Conservation (phyloP, 306 rosid species). For the Quillaja saponaria region DNA sequence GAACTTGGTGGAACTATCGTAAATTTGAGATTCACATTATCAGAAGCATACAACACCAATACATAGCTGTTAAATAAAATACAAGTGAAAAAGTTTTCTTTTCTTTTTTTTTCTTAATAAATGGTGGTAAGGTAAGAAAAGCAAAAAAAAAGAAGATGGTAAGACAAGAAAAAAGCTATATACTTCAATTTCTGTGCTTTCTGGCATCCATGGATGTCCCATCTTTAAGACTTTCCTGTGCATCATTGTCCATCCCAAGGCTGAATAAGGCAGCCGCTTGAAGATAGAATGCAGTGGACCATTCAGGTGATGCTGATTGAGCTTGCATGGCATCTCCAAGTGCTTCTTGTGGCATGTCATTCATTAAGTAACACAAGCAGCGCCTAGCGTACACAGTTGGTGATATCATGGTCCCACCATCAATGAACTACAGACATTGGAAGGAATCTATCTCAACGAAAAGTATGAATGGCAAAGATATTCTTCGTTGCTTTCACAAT, state of each 20-base stretch:
- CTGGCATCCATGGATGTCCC: slow-evolving; percentile 79
- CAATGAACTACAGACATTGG: slow-evolving; percentile 63
- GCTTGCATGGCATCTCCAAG: slow-evolving; percentile 99
- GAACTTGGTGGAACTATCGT: no score
- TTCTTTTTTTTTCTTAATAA: slow-evolving; percentile 15
- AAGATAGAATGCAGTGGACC: slow-evolving; percentile 91
- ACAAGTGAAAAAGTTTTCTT: no score
- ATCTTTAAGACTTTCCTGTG: slow-evolving; percentile 87
- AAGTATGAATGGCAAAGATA: background rate
- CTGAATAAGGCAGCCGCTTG: slow-evolving; percentile 87
- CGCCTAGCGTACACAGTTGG: slow-evolving; percentile 93
- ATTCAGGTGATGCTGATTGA: slow-evolving; percentile 75
- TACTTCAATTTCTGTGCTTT: slow-evolving; percentile 60
- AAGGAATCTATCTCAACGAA: no score
- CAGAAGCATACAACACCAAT: background rate
- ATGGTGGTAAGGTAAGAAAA: background rate
- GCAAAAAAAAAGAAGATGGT: no score
- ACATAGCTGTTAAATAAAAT: no score
- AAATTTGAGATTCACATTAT: background rate
- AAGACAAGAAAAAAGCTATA: slow-evolving; percentile 35
- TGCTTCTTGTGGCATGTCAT: slow-evolving; percentile 89
- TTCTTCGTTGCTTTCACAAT: background rate
- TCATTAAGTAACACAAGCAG: slow-evolving; percentile 88
- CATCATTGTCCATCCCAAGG: slow-evolving; percentile 98
- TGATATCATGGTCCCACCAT: slow-evolving; percentile 88